phyloP scores from a whole-genome alignment of 176 grass and related monocot genomes.

The Bonia amplexicaulis region DNA sequence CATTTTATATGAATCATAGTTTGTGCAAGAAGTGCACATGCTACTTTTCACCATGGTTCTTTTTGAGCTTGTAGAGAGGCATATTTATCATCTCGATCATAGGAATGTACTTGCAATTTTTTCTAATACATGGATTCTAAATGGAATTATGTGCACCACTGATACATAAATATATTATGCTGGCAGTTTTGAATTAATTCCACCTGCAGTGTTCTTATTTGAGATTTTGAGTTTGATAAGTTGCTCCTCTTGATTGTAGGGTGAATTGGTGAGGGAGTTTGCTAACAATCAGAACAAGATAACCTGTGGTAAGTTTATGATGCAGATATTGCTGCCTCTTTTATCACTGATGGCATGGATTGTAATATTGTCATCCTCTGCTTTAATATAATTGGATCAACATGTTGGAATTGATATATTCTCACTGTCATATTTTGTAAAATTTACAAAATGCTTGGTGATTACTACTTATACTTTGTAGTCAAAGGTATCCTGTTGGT shows the following conservation, averaged over 20 bases:
- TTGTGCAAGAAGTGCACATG: background rate
- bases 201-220: background rate
- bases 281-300: constrained; percentile 73
- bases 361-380: background rate
- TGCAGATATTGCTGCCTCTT: background rate
- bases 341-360: background rate
- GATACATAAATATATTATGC: background rate
- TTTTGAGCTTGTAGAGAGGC: background rate
- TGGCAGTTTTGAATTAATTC: background rate
- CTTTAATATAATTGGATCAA: background rate
- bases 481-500: background rate
- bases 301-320: constrained; percentile 66
- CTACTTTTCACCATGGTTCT: background rate
- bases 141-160: background rate
- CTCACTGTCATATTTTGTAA: background rate
- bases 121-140: background rate
- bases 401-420: background rate
- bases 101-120: background rate
- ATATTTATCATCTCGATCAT: background rate
- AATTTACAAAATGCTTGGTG: background rate
- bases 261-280: constrained; percentile 77
- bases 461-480: background rate
- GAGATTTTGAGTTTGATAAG: background rate
- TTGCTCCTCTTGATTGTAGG: constrained; percentile 43
- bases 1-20: background rate